A percentile compares a stretch with the other conserved stretches of the same genome.
Evolutionary conservation across 768 basidiomycete species (phyloP).

Genomic region (Termitomyces sp.): DNA sequence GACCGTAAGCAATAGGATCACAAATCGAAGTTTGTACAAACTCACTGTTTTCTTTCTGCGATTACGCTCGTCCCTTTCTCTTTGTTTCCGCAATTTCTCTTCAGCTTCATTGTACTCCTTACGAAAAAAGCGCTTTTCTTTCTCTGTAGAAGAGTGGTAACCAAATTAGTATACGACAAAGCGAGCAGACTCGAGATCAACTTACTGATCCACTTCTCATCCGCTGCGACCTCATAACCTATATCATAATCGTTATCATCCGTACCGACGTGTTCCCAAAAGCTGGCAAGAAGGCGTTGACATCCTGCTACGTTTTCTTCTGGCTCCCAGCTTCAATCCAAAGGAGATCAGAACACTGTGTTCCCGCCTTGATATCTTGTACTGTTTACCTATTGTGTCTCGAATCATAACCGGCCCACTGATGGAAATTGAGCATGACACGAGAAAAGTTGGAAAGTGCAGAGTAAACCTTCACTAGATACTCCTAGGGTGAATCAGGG

Average conservation of each 20-base stretch:
- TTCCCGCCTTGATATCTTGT: neutral
- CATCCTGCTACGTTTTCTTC: conserved; percentile 56
- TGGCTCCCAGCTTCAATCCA: conserved; percentile 63
- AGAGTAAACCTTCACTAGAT: conserved; percentile 58
- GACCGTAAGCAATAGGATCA: neutral
- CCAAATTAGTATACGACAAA: neutral
- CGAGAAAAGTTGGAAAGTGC: neutral
- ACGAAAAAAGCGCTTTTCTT: conserved; percentile 38
- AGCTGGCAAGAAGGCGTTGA: conserved; percentile 56
- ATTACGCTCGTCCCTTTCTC: conserved; percentile 20
- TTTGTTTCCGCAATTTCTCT: conserved; percentile 19
- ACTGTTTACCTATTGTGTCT: conserved; percentile 52
- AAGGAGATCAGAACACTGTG: neutral
- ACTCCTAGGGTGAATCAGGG: conserved; percentile 45
- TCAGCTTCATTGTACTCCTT: conserved; percentile 26
- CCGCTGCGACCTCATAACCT: conserved; percentile 45
- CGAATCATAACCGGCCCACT: conserved; percentile 70
- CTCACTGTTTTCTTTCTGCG: conserved; percentile 18
- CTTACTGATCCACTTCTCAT: conserved; percentile 58
- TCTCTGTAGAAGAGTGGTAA: conserved; percentile 23
- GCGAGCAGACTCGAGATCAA: conserved; percentile 13
- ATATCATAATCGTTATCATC: conserved; percentile 54
- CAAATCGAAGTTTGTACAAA: neutral
- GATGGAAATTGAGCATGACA: conserved; percentile 9
- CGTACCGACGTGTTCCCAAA: conserved; percentile 59